Evolutionary conservation across 306 rosid genomes (phyloP).

Genomic region (Bauhinia variegata): DNA sequence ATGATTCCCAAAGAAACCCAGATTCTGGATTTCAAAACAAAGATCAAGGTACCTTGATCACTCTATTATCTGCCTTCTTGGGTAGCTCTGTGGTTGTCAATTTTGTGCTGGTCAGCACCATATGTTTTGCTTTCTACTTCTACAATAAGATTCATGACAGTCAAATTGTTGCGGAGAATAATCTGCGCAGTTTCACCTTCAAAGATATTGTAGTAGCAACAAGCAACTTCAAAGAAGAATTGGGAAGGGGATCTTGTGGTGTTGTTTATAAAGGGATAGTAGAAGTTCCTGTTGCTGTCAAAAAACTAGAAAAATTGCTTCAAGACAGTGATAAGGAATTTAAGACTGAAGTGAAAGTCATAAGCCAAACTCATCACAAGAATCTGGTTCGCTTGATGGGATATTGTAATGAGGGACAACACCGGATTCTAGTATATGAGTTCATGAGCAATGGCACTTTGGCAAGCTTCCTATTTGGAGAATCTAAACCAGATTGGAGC

Average conservation of each 20-base stretch:
- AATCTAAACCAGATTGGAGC: constrained; percentile 22
- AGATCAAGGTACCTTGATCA: not conserved
- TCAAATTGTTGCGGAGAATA: not conserved
- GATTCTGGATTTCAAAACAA: not conserved
- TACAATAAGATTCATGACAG: not conserved
- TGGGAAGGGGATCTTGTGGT: not conserved
- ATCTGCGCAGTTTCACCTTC: not conserved
- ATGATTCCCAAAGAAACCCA: not conserved
- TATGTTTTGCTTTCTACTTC: not conserved
- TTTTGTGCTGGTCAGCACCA: not conserved
- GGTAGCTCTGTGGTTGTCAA: constrained; percentile 34
- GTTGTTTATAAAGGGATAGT: constrained; percentile 6
- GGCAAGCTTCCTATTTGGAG: constrained; percentile 41
- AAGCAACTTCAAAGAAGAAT: not conserved
- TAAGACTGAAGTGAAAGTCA: constrained; percentile 2
- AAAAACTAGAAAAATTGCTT: constrained; percentile 7
- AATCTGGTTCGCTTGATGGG: constrained; percentile 28
- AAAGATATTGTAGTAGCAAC: not conserved
- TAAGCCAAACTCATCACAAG: constrained; percentile 29
- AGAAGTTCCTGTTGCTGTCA: constrained; percentile 12
- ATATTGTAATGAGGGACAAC: constrained; percentile 23
- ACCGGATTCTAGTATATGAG: constrained; percentile 31
- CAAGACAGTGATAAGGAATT: constrained; percentile 20
- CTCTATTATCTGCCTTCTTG: constrained; percentile 3
- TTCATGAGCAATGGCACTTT: constrained; percentile 32